phyloP scores from a whole-genome alignment of 257 asterid species.

The Solanum pinnatisectum region DNA sequence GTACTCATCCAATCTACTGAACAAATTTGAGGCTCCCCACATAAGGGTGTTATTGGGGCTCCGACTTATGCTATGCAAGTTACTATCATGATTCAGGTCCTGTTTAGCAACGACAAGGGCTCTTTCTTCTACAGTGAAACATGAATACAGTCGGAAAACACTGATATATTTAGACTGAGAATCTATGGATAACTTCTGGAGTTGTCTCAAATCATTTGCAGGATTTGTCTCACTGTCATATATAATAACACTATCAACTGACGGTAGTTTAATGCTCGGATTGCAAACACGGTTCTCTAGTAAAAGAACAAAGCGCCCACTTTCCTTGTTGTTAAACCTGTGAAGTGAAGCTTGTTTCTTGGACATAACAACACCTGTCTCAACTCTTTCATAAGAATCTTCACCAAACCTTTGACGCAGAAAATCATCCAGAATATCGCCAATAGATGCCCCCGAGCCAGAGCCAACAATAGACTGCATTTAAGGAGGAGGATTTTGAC shows the following conservation, averaged over 20 bases:
- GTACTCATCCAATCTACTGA: slow-evolving; percentile 61
- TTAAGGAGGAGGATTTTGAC: not conserved
- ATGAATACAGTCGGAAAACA: slow-evolving; percentile 72
- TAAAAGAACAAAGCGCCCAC: slow-evolving; percentile 60
- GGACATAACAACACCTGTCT: slow-evolving; percentile 19
- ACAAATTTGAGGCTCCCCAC: slow-evolving; percentile 77
- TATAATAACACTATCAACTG: slow-evolving; percentile 54
- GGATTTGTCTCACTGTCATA: slow-evolving; percentile 78
- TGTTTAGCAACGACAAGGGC: slow-evolving; percentile 57
- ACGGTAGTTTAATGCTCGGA: slow-evolving; percentile 39
- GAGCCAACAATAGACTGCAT: slow-evolving; percentile 46
- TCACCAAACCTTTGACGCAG: slow-evolving; percentile 53
- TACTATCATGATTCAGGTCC: slow-evolving; percentile 34
- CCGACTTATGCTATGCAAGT: slow-evolving; percentile 35
- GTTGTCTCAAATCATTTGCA: slow-evolving; percentile 55
- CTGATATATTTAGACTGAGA: slow-evolving; percentile 46
- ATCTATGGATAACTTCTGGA: slow-evolving; percentile 52
- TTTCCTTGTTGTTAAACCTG: slow-evolving; percentile 58
- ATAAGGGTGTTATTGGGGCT: slow-evolving; percentile 41
- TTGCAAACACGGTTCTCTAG: slow-evolving; percentile 83
- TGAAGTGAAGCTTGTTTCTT: slow-evolving; percentile 66
- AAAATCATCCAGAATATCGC: slow-evolving; percentile 65
- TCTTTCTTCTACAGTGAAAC: slow-evolving; percentile 72
- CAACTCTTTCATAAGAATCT: slow-evolving; percentile 60
- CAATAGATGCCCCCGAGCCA: slow-evolving; percentile 29